Percentiles rank a stretch among this genome's conserved stretches.
These are phyloP conservation scores for Ilyonectria sp. DNA, from an alignment of 2,329 filamentous ascomycete genomes.

Conservation along the genomic window DNA sequence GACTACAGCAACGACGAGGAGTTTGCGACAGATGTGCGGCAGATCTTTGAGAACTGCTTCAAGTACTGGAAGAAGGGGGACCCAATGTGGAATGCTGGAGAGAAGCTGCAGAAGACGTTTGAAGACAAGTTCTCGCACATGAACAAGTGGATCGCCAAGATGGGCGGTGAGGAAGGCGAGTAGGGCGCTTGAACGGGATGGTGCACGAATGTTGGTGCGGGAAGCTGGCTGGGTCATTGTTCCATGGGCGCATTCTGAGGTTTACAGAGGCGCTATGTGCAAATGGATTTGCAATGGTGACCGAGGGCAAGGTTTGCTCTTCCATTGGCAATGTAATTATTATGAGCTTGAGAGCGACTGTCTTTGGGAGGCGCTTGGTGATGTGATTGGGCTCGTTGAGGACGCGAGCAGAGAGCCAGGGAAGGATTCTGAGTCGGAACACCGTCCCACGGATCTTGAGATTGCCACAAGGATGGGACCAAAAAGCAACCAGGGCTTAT, in stretches of 20 bases:
- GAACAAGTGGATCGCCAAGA: constrained; percentile 72
- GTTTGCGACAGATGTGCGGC: constrained; percentile 71
- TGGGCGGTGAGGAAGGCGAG: constrained; percentile 57
- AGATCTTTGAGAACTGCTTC: constrained; percentile 76
- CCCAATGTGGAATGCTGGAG: constrained; percentile 68
- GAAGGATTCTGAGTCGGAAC: not conserved
- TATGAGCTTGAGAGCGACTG: not conserved
- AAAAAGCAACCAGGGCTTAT: not conserved
- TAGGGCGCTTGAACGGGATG: constrained; percentile 20
- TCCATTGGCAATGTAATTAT: not conserved
- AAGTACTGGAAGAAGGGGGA: constrained; percentile 73
- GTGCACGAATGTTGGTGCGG: not conserved
- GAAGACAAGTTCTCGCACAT: constrained; percentile 73
- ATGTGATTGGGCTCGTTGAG: not conserved
- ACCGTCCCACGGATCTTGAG: not conserved
- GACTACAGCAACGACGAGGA: constrained; percentile 68
- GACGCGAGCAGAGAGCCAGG: not conserved
- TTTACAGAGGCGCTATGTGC: constrained; percentile 2
- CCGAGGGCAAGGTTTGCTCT: not conserved
- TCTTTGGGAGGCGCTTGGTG: constrained; percentile 1
- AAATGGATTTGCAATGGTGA: not conserved
- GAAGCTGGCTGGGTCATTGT: not conserved
- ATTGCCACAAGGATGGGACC: not conserved
- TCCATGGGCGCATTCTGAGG: not conserved
- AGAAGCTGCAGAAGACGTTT: constrained; percentile 71